These are phyloP conservation scores for Pontederia crassipes DNA, from an alignment of 176 grass and related monocot genomes.

Conservation along the genomic window DNA sequence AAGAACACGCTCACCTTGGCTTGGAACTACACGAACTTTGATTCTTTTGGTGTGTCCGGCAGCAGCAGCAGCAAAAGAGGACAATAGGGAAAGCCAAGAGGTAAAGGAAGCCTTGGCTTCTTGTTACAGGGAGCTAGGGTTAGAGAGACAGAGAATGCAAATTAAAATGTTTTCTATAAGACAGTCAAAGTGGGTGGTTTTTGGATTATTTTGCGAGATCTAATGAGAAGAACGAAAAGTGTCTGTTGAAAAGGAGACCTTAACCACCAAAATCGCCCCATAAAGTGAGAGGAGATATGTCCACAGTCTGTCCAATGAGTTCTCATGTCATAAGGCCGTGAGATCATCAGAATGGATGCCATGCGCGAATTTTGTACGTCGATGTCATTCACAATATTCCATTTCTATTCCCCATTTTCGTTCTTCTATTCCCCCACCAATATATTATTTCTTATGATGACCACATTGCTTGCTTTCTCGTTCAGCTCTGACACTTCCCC, in stretches of 20 bases:
- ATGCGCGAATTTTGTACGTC: constrained; percentile 51
- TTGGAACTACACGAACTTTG: neutral
- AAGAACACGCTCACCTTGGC: neutral
- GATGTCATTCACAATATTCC: constrained; percentile 18
- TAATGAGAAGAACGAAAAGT: constrained; percentile 41
- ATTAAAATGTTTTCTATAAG: neutral
- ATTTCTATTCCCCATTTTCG: constrained; percentile 23
- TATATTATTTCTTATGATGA: constrained; percentile 26
- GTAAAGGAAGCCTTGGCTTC: constrained; percentile 3
- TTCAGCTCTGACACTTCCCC: constrained; percentile 9
- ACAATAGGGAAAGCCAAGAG: constrained; percentile 63
- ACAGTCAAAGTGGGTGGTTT: constrained; percentile 17
- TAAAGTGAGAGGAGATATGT: constrained; percentile 59
- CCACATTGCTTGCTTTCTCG: constrained; percentile 20
- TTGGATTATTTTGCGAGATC: constrained; percentile 45
- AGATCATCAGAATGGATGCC: constrained; percentile 26
- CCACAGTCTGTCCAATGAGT: too few relatives aligned
- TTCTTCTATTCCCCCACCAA: constrained; percentile 54
- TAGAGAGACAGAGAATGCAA: constrained; percentile 25
- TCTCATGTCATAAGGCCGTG: constrained; percentile 22
- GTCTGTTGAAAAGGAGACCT: constrained; percentile 65
- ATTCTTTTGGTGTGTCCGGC: neutral
- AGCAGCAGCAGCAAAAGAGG: constrained; percentile 5
- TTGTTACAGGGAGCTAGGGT: constrained; percentile 16
- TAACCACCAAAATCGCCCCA: constrained; percentile 57